phyloP scores from a whole-genome alignment of 768 basidiomycete species.

The Tulasnella sp. region DNA sequence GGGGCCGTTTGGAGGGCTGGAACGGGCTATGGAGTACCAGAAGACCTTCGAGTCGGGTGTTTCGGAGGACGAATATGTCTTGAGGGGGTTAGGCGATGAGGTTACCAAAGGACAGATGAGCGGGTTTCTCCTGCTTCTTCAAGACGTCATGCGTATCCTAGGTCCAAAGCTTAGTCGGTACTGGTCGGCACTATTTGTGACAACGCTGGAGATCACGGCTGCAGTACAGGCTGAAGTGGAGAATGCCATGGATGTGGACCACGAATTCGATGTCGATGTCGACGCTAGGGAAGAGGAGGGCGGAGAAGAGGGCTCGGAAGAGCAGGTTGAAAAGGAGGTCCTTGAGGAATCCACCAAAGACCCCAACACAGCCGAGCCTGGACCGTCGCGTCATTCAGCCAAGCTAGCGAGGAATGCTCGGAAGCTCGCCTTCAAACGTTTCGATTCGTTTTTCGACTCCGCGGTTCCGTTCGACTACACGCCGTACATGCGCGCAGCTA shows the following conservation, averaged over 20 bases:
- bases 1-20: slow-evolving; percentile 49
- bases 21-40: slow-evolving; percentile 25
- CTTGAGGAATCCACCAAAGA: slow-evolving; percentile 40
- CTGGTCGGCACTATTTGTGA: slow-evolving; percentile 74
- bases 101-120: slow-evolving; percentile 51
- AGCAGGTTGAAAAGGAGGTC: slow-evolving; percentile 41
- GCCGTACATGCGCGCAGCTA: slow-evolving; percentile 64
- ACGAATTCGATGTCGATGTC: slow-evolving; percentile 9
- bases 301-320: slow-evolving; percentile 33
- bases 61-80: neutral
- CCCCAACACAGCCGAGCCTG: slow-evolving; percentile 37
- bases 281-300: neutral
- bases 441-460: slow-evolving; percentile 82
- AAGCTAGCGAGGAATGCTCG: slow-evolving; percentile 61
- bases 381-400: slow-evolving; percentile 35
- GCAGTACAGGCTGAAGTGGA: slow-evolving; percentile 53
- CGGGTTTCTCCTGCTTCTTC: slow-evolving; percentile 81
- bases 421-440: slow-evolving; percentile 77
- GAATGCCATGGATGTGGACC: slow-evolving; percentile 35
- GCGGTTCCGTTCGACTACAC: slow-evolving; percentile 71
- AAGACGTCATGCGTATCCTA: slow-evolving; percentile 76
- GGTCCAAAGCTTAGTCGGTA: slow-evolving; percentile 63
- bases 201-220: slow-evolving; percentile 61
- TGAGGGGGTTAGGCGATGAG: slow-evolving; percentile 32
- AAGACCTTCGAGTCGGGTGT: neutral